A percentile compares a stretch with the other conserved stretches of the same genome.
Conservation (phyloP, 2,329 filamentous ascomycete genomes). For the Aspergillus ochraceoroseus region DNA sequence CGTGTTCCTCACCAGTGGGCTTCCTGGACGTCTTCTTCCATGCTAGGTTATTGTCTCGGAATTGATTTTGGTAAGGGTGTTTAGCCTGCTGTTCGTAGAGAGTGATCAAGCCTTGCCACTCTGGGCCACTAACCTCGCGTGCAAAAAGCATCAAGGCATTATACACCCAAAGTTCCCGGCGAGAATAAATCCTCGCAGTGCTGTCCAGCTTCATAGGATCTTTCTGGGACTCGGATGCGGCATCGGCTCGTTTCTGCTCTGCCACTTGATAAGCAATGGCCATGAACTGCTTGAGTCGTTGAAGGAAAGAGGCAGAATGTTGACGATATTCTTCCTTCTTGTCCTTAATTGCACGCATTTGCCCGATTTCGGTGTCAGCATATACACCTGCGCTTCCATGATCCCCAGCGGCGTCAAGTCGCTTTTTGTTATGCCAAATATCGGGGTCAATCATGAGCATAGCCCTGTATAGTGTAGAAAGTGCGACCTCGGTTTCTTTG, state of each 20-base stretch:
- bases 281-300: constrained; percentile 76
- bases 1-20: constrained; percentile 68
- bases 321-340: constrained; percentile 85
- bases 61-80: constrained; percentile 74
- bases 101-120: constrained; percentile 75
- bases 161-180: constrained; percentile 78
- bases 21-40: constrained; percentile 80
- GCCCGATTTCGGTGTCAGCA: constrained; percentile 67
- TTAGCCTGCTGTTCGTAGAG: constrained; percentile 74
- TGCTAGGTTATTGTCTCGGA: constrained; percentile 67
- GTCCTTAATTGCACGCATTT: constrained; percentile 90
- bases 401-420: constrained; percentile 43
- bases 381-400: constrained; percentile 51
- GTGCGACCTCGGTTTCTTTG: constrained; percentile 68
- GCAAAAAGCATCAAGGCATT: constrained; percentile 82
- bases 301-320: constrained; percentile 71
- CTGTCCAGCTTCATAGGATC: constrained; percentile 61
- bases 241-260: constrained; percentile 63
- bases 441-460: constrained; percentile 90
- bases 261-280: constrained; percentile 72
- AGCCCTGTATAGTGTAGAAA: constrained; percentile 82
- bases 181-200: constrained; percentile 64
- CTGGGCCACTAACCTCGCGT: constrained; percentile 72
- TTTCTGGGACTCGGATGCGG: constrained; percentile 45
- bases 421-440: constrained; percentile 55